Evolutionary conservation across 257 asterid genomes (phyloP), one percentile per base, ranked within the genome.

Genomic region (Solanum pinnatisectum): DNA sequence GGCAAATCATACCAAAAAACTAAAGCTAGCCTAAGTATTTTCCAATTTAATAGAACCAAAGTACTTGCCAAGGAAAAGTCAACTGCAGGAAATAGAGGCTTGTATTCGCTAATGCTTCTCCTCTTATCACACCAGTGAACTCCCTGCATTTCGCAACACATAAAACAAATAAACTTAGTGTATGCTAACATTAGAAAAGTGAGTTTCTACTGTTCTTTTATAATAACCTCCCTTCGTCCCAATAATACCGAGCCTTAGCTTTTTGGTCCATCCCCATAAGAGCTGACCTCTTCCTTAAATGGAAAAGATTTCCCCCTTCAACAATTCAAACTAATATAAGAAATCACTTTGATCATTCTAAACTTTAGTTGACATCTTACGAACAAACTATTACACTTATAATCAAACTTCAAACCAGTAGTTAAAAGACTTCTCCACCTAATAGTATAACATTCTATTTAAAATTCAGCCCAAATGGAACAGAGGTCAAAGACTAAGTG

Each of bases 101-200:
- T 93, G 87, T 96, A 97, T 88, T 97, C 98, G 23, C 91, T 92
- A 88, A 94, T 68, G 92, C 95, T 94, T 92, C 98, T 93, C 89
- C 99, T 95, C 93, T 94, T 96, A 88, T 97, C 98, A 87, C 98
- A 97, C 98, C 99, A 97, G 88, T 96, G 94, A 87, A 96, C 95
- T 74, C 99, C 98, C 98, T 96, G 95, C 94, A 91, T 52, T 36
- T 56, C 85, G 32, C 10, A 87, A 91, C 33, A 83, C 49, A 10
- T 52, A 88, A 25, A 46, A 52, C 49, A 33, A 82, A 46, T 81
- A 46, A 81, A 49, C 68, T 27, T 46, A 18, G 32, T 27, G 85
- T 42, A 81, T 81, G 27, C 65, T 79, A 49, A 46, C 68, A 30
- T 30, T 81, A 49, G 23, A 44, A 44, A 46, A 44, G 68, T 42